Base-by-base conservation (phyloP, 2,329 filamentous ascomycete genomes). In the Epichloe sylvatica region DNA sequence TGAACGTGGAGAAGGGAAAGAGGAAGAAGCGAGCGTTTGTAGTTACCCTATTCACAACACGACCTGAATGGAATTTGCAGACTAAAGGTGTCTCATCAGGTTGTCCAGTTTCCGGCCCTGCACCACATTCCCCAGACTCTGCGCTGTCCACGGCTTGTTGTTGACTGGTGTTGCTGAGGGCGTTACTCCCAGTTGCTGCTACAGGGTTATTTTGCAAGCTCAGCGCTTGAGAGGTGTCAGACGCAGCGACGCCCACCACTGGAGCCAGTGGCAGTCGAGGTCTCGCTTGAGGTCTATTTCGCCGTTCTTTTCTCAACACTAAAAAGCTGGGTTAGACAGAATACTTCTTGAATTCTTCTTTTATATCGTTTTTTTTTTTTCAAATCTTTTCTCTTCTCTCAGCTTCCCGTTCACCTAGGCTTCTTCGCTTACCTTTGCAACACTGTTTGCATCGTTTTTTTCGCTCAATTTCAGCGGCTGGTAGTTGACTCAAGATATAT, bases 361-460 rank as follows among this genome's bases (percentile, higher is more conserved):
- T 17, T 35, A n/a, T 30, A 11, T 9, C 8, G 21, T 36, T 17
- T 30, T 17, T 35, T 33, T 37, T 17, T 30, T 12, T 30, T 17
- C 15, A 12, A 5, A 13, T 12, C 30, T 7, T 36, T 35, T 25
- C 25, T 33, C n/a, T 33, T 17, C 19, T 4, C 23, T 7, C n/a
- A n/a, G 17, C 45, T 19, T 5, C 25, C 42, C 4, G 25, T 33
- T 23, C 25, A n/a, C 3, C 13, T 17, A 23, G 9, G 13, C 5
- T n/a, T 46, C 30, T 17, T 17, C 13, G 8, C 51, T 54, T 43
- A 62, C 60, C 52, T 43, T 60, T 57, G 37, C 46, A 47, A 49
- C 64, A 66, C 21, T 51, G 53, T 19, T 44, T 49, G 51, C 64
- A 66, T 19, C 62, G 59, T 42, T 54, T 58, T 55, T 66, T 66